Base-by-base conservation (phyloP, 345 rosid species). In the Eucalyptus brandiana region DNA sequence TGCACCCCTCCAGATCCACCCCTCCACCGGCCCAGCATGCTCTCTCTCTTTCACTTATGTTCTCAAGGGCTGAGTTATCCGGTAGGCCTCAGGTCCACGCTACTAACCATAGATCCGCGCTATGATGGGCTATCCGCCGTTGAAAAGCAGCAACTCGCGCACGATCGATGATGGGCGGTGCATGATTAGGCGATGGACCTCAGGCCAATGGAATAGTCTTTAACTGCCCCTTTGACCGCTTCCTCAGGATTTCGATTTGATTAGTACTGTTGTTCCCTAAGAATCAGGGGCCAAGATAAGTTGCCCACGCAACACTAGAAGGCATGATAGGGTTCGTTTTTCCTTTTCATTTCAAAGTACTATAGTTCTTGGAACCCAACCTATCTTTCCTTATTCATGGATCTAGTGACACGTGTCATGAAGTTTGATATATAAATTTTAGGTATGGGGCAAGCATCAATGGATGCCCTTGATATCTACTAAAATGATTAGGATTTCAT, bases 381-480 rank as follows among this genome's bases (percentile, higher is more conserved):
- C 12, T 58, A 58, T 23, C 30, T 24, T 58, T 1, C 0, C 62
- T 24, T 10, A 56, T 56, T 24, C 28, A 24, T 56, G 62, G 13
- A 6, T 56, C 62, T 56, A 23, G 28, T 23, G 62, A 56, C 1
- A 56, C 1, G 3, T 56, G 62, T 24, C 30, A 54, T 54, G 28
- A 54, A 54, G 1, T 23, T 19, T 23, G 60, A 21, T 23, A 1
- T 5, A 56, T 56, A 21, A 23, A 56, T 56, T 23, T 23, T 23
- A 56, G 62, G 0, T 50, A 0, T 12, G 6, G n/a, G 2, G 30
- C n/a, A 8, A 24, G 7, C 4, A 56, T 56, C 5, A 10, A 56
- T 56, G 26, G 58, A 54, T 54, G 58, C 0, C 1, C 58, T 21
- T 8, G 9, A 56, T 23, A 23, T 56, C 2, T 56, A 56, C 30